Percentiles rank a stretch among this genome's conserved stretches.
Evolutionary conservation across 805 yeast genomes (phyloP).

Genomic region (Limtongia smithiae): DNA sequence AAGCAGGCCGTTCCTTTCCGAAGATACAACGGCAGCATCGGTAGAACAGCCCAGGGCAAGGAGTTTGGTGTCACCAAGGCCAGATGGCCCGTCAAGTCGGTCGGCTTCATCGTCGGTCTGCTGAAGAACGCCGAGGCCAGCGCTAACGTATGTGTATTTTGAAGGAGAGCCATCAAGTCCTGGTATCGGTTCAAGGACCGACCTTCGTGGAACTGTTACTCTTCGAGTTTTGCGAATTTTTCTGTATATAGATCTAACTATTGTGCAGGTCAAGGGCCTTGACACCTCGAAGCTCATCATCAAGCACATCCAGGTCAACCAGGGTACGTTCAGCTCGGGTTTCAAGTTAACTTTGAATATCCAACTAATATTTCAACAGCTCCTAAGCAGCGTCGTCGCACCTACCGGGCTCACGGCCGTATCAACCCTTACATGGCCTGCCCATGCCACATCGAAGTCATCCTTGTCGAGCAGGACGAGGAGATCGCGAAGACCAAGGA

Average conservation of each 20-base stretch:
- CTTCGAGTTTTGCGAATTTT: conserved; percentile 3
- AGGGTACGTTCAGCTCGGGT: conserved; percentile 37
- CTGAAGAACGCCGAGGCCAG: conserved; percentile 97
- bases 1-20: conserved; percentile 99
- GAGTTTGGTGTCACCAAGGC: conserved; percentile 99
- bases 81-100: conserved; percentile 99
- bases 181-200: too few species aligned
- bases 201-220: too few species aligned
- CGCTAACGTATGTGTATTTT: conserved; percentile 66
- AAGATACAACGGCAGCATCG: conserved; percentile 92
- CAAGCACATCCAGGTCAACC: conserved; percentile 99
- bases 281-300: conserved; percentile 90
- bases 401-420: conserved; percentile 99
- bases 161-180: too few species aligned
- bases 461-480: conserved; percentile 93
- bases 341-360: neutral
- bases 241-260: too few species aligned
- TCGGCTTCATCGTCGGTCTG: conserved; percentile 89
- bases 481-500: conserved; percentile 88
- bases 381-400: conserved; percentile 99
- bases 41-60: conserved; percentile 99
- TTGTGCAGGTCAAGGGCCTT: conserved; percentile 79
- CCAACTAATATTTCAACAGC: conserved; percentile 44
- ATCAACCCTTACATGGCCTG: conserved; percentile 98
- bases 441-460: conserved; percentile 98